Evolutionary conservation across 495 filamentous ascomycete genomes (phyloP), one percentile per base, ranked within the genome.

Genomic region (Penicillium dipodomyicola): DNA sequence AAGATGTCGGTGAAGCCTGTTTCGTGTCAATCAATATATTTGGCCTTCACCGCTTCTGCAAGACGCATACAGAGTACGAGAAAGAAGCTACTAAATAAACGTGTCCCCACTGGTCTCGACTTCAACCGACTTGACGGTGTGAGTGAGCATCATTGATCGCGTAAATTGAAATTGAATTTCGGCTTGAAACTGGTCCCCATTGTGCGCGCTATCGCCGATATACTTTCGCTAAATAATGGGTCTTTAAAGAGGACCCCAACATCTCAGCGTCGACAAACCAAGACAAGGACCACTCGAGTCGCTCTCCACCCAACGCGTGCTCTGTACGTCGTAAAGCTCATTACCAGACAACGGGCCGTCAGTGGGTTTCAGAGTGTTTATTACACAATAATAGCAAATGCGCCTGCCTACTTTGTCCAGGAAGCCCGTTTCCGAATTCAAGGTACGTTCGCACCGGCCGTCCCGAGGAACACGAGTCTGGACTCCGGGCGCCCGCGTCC

Each of bases 181-280:
- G 14, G 4, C 45, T 33, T 19, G 17, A 42, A 17, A 52, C 17
- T 42, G 25, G 43, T 25, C 52, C 41, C 56, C 61, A 62, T 65
- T 67, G 65, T 67, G 65, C 59, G 62, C 62, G 54, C 65, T 65
- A 67, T 65, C 37, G 6, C 33, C 52, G 54, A 49, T 61, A 59
- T 56, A 66, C 54, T 65, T 62, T 67, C 65, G 65, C 65, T 67
- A 67, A 67, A 53, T 53, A 52, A 60, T 60, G 65, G 65, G 54
- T 54, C 57, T 47, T 46, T 19, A 25, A 46, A 52, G 42, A 22
- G 12, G 45, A 54, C 60, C 60, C 56, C 48, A 54, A 47, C 54
- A 51, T 63, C 54, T 57, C 63, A 45, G 33, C 41, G 43, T 46
- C 51, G 54, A 56, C 43, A 58, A 47, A 59, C 46, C 46, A 55